phyloP scores from a whole-genome alignment of 2,329 filamentous ascomycete species.

The Penicillium concentricum region DNA sequence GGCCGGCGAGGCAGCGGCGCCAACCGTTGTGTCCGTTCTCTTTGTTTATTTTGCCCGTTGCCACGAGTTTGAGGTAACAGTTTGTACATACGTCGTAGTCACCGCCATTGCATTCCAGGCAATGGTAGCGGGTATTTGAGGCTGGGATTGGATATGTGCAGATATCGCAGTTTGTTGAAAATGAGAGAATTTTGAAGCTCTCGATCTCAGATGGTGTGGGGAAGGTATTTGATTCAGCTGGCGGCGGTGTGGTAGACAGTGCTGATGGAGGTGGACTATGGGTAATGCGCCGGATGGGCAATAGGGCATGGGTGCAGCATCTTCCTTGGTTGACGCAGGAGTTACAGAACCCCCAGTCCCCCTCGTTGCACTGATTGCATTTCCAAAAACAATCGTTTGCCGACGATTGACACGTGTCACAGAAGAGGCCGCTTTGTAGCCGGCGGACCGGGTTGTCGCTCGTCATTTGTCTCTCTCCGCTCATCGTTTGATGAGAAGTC shows the following conservation, averaged over 20 bases:
- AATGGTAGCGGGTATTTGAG: conserved; percentile 72
- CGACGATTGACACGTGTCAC: conserved; percentile 69
- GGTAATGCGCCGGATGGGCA: conserved; percentile 68
- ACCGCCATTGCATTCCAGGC: conserved; percentile 71
- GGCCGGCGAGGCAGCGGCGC: conserved; percentile 75
- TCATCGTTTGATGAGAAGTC: conserved; percentile 25
- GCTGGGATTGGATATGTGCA: conserved; percentile 73
- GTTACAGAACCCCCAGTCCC: conserved; percentile 94
- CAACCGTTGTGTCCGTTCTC: conserved; percentile 80
- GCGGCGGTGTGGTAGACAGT: conserved; percentile 4
- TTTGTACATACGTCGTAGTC: conserved; percentile 81
- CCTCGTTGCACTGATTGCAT: conserved; percentile 82
- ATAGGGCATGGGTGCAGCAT: conserved; percentile 76
- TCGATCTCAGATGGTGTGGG: conserved; percentile 42
- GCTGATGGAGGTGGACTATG: conserved; percentile 10
- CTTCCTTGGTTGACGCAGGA: conserved; percentile 78
- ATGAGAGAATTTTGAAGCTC: conserved; percentile 66
- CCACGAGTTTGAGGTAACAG: conserved; percentile 71
- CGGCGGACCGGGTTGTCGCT: conserved; percentile 66
- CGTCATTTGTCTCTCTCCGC: conserved; percentile 53
- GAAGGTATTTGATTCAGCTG: conserved; percentile 23
- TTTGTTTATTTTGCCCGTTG: conserved; percentile 62
- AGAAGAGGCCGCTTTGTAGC: conserved; percentile 80
- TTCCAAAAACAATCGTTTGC: conserved; percentile 88
- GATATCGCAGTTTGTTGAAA: conserved; percentile 74